Conservation (phyloP, 768 basidiomycete genomes). For the Termitomyces heimii region DNA sequence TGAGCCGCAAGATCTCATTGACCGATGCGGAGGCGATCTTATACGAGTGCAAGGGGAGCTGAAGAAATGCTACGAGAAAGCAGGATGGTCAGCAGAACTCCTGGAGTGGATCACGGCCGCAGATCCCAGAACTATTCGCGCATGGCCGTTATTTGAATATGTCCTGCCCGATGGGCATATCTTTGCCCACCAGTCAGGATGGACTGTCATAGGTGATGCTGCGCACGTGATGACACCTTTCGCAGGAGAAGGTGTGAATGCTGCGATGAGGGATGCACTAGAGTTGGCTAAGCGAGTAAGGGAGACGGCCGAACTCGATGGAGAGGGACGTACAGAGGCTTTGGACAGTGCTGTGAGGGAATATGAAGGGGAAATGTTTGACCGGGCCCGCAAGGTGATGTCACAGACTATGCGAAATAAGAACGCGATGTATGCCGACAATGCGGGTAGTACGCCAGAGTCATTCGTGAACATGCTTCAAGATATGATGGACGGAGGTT, state of each 20-base stretch:
- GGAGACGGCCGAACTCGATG: not conserved
- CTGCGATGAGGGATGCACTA: slow-evolving; percentile 17
- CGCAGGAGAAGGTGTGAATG: slow-evolving; percentile 19
- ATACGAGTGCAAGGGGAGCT: not conserved
- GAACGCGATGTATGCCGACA: not conserved
- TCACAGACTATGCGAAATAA: slow-evolving; percentile 6
- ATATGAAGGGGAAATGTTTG: slow-evolving; percentile 12
- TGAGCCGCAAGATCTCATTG: slow-evolving; percentile 1
- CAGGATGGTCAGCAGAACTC: slow-evolving; percentile 6
- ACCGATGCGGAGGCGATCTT: slow-evolving; percentile 2
- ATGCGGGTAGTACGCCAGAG: slow-evolving; percentile 3
- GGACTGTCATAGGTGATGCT: slow-evolving; percentile 19
- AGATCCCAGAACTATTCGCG: slow-evolving; percentile 5
- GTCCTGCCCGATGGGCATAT: slow-evolving; percentile 10
- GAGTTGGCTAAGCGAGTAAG: slow-evolving; percentile 11
- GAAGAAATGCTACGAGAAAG: slow-evolving; percentile 3
- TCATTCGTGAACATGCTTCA: not conserved
- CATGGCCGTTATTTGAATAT: slow-evolving; percentile 12
- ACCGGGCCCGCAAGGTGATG: slow-evolving; percentile 4
- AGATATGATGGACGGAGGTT: not conserved
- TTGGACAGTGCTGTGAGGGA: slow-evolving; percentile 6
- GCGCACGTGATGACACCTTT: slow-evolving; percentile 22
- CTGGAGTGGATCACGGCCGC: slow-evolving; percentile 5
- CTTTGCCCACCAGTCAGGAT: slow-evolving; percentile 8
- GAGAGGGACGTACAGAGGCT: not conserved